Evolutionary conservation across 2,329 filamentous ascomycete species (phyloP).

Genomic region (Trichoderma breve): DNA sequence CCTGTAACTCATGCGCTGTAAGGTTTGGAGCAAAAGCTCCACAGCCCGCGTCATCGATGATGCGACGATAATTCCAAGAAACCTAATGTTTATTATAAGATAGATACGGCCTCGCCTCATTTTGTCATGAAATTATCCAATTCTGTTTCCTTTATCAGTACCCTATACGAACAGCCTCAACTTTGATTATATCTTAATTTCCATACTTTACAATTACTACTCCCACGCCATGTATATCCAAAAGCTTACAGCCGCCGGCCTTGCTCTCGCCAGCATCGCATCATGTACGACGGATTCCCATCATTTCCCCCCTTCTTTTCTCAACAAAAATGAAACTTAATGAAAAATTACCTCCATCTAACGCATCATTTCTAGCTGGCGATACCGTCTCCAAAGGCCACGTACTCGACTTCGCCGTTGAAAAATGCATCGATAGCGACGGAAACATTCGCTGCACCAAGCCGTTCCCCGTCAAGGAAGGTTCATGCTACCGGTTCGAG

Average conservation of each 20-base stretch:
- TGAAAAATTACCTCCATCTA: not conserved
- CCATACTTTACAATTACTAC: not conserved
- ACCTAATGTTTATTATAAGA: not conserved
- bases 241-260: not conserved
- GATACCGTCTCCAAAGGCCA: not conserved
- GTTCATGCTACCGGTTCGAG: not conserved
- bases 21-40: not conserved
- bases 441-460: slow-evolving; percentile 9
- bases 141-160: not conserved
- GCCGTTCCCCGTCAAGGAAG: not conserved
- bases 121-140: not conserved
- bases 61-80: not conserved
- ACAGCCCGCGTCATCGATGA: not conserved
- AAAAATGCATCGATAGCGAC: slow-evolving; percentile 4
- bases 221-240: not conserved
- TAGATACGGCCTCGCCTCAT: not conserved
- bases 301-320: not conserved
- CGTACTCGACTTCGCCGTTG: slow-evolving; percentile 4
- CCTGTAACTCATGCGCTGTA: not conserved
- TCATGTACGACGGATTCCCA: not conserved
- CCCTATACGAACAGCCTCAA: not conserved
- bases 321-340: not conserved
- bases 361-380: not conserved
- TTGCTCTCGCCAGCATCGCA: not conserved
- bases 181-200: too few relatives aligned